Percentiles rank a stretch among this genome's conserved stretches.
These are phyloP conservation scores for Schoenoplectus tabernaemontani DNA, from an alignment of 202 grass and related monocot genomes.

Conservation along the genomic window DNA sequence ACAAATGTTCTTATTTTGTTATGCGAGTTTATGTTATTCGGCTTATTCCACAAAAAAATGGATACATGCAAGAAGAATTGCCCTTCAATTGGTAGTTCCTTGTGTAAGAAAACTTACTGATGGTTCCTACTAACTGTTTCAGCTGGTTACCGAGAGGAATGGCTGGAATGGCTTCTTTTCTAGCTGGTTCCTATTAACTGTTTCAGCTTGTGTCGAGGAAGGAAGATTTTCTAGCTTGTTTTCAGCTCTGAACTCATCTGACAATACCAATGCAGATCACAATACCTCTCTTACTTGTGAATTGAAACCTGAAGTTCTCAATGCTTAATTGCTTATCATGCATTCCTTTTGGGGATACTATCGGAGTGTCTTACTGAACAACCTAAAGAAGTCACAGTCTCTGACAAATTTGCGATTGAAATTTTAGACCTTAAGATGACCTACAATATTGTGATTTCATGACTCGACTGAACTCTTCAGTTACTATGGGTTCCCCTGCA, in stretches of 20 bases:
- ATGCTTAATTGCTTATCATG: constrained; percentile 40
- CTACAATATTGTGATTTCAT: constrained; percentile 52
- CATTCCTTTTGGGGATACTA: constrained; percentile 57
- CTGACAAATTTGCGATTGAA: constrained; percentile 43
- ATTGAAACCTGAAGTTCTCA: constrained; percentile 23
- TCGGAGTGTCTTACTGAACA: constrained; percentile 60
- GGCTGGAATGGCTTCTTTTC: constrained; percentile 85
- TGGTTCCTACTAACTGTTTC: not conserved
- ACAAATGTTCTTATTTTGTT: not conserved
- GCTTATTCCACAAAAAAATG: not conserved
- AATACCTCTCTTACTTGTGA: constrained; percentile 11
- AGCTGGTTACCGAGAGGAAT: constrained; percentile 76
- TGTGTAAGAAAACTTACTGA: not conserved
- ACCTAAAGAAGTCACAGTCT: constrained; percentile 54
- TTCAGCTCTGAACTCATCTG: constrained; percentile 32
- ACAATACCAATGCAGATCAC: constrained; percentile 2
- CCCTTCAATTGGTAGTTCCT: not conserved
- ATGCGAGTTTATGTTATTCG: not conserved
- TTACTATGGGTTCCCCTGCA: constrained; percentile 49
- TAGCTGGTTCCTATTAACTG: no score
- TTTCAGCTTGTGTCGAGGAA: constrained; percentile 66
- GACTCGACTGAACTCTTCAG: constrained; percentile 27
- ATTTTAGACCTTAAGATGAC: constrained; percentile 50
- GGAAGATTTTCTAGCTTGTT: constrained; percentile 52
- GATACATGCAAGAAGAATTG: not conserved